Conservation (phyloP, 2,329 filamentous ascomycete species). For the Trichoderma gracile region DNA sequence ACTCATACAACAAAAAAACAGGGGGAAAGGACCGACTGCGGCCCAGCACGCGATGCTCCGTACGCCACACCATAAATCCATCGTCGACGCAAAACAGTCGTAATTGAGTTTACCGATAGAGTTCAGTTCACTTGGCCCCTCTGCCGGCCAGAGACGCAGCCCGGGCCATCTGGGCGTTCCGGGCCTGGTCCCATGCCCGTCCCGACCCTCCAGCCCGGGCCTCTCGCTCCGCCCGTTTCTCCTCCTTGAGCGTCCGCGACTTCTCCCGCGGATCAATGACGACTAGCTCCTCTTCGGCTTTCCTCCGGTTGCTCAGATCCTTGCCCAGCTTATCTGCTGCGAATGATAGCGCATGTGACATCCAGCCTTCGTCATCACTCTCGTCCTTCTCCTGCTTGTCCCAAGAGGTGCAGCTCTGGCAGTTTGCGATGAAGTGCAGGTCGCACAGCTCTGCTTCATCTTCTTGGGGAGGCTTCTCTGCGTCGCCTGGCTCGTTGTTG, state of each 20-base stretch:
- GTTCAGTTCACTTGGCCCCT: slow-evolving; percentile 50
- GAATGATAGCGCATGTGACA: slow-evolving; percentile 82
- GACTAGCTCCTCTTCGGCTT: slow-evolving; percentile 86
- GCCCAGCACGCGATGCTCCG: neutral
- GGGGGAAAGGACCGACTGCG: neutral
- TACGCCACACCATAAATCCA: slow-evolving; percentile 10
- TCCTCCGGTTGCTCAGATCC: slow-evolving; percentile 84
- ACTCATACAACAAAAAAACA: neutral
- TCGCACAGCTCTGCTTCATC: slow-evolving; percentile 81
- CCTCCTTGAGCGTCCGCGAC: slow-evolving; percentile 69
- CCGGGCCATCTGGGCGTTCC: slow-evolving; percentile 58
- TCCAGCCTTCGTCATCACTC: slow-evolving; percentile 71
- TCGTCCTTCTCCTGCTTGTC: slow-evolving; percentile 64
- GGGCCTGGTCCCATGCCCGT: slow-evolving; percentile 60
- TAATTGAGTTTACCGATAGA: neutral
- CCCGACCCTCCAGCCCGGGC: slow-evolving; percentile 53
- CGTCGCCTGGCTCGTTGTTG: slow-evolving; percentile 39
- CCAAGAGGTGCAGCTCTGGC: slow-evolving; percentile 88
- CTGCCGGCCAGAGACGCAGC: slow-evolving; percentile 56
- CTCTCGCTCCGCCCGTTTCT: slow-evolving; percentile 61
- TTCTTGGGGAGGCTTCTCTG: slow-evolving; percentile 42
- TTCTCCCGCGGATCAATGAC: slow-evolving; percentile 92
- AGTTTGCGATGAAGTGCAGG: slow-evolving; percentile 92
- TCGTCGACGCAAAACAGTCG: neutral
- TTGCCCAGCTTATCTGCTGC: slow-evolving; percentile 89